Conservation (phyloP, 2,329 filamentous ascomycete species). For the Epichloe coenophiala region DNA sequence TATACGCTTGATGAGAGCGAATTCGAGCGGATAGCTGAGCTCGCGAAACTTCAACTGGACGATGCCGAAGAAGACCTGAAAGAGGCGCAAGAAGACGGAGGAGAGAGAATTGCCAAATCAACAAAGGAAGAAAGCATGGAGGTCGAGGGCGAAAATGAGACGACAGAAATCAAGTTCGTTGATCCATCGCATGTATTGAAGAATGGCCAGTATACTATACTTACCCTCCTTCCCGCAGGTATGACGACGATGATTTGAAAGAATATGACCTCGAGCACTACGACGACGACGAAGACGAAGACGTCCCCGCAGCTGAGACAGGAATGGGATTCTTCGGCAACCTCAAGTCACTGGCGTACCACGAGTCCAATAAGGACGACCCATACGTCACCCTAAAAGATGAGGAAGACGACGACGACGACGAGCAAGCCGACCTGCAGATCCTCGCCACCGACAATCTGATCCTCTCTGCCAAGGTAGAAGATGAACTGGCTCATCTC, state of each 20-base stretch:
- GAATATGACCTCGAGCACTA: conserved; percentile 96
- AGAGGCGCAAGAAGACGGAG: conserved; percentile 42
- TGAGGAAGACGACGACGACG: conserved; percentile 52
- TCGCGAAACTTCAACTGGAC: conserved; percentile 70
- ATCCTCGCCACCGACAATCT: conserved; percentile 88
- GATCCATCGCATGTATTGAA: not conserved
- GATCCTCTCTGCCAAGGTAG: conserved; percentile 80
- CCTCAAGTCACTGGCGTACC: conserved; percentile 83
- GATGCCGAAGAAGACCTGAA: conserved; percentile 81
- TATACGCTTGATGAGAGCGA: conserved; percentile 65
- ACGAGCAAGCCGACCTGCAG: conserved; percentile 87
- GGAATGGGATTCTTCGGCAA: conserved; percentile 91
- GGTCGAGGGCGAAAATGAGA: conserved; percentile 3
- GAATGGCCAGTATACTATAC: not conserved
- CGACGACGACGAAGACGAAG: conserved; percentile 61
- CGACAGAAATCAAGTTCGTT: conserved; percentile 4
- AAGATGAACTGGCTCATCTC: conserved; percentile 91
- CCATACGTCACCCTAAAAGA: conserved; percentile 87
- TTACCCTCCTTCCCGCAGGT: conserved; percentile 20
- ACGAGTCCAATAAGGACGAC: conserved; percentile 87
- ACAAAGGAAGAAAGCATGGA: conserved; percentile 23
- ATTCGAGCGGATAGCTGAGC: conserved; percentile 59
- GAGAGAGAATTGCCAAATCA: conserved; percentile 14
- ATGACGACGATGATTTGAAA: conserved; percentile 76
- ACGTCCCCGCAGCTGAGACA: conserved; percentile 38